A percentile compares a stretch with the other conserved stretches of the same genome.
Conservation (phyloP, 108 stramenopile species). For the Skeletonema costatum region DNA sequence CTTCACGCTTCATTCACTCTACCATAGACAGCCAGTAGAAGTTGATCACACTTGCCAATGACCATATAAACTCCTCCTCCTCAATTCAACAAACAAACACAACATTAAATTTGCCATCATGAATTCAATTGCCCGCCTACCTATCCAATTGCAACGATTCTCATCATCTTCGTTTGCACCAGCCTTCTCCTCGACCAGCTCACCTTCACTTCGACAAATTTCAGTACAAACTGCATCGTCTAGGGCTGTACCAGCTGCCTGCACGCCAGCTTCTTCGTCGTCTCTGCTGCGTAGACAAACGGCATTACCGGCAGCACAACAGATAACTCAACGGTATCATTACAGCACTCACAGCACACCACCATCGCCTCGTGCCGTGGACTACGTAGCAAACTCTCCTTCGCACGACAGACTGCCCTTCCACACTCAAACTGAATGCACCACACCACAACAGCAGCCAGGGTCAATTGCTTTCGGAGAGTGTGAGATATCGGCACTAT, state of each 20-base stretch:
- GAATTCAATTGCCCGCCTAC: neutral
- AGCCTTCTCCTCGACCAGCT: neutral
- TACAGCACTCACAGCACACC: neutral
- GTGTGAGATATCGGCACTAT: conserved; percentile 64
- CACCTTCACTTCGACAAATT: neutral
- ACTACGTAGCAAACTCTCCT: neutral
- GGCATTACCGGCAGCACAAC: neutral
- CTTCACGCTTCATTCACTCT: no score
- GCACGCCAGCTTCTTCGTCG: neutral
- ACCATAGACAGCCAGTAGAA: no score
- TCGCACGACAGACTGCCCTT: neutral
- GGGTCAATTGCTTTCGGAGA: conserved; percentile 70
- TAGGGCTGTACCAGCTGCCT: neutral
- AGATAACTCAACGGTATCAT: neutral
- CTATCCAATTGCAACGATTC: neutral
- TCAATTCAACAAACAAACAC: neutral
- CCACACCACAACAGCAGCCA: neutral
- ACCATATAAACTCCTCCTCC: no score
- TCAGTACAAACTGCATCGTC: neutral
- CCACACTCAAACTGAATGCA: neutral
- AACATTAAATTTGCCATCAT: neutral
- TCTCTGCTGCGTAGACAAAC: neutral
- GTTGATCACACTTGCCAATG: no score
- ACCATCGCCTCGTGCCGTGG: neutral
- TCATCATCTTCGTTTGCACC: neutral